Evolutionary conservation across 1,284 basidiomycete species (phyloP).

Genomic region (Moesziomyces sp.): DNA sequence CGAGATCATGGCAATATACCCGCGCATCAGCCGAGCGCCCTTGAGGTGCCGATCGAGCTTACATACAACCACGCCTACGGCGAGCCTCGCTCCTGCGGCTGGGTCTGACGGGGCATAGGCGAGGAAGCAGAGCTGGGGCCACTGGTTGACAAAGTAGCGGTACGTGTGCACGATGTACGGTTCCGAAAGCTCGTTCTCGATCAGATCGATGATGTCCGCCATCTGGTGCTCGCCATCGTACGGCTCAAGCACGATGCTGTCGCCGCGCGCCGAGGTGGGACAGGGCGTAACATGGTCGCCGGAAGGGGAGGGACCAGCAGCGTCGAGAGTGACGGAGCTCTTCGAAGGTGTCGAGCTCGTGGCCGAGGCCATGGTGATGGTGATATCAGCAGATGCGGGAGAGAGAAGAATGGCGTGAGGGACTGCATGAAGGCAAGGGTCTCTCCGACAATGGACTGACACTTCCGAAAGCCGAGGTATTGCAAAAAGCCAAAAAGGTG

Average conservation of each 20-base stretch:
- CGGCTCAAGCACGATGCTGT: slow-evolving; percentile 75
- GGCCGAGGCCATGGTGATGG: neutral
- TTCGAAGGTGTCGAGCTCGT: neutral
- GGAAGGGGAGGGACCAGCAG: neutral
- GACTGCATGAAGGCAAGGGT: neutral
- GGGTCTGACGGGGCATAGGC: slow-evolving; percentile 63
- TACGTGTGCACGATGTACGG: slow-evolving; percentile 95
- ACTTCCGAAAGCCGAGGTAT: neutral
- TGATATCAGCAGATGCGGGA: neutral
- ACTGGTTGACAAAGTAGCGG: slow-evolving; percentile 77
- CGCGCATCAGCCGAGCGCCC: slow-evolving; percentile 76
- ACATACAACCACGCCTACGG: slow-evolving; percentile 85
- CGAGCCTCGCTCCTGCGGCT: neutral
- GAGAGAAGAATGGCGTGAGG: no score
- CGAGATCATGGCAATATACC: slow-evolving; percentile 95
- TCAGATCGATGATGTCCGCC: slow-evolving; percentile 56
- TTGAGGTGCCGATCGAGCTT: slow-evolving; percentile 86
- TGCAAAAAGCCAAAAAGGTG: no score
- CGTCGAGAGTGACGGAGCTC: neutral
- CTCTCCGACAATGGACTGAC: neutral
- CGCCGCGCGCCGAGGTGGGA: no score
- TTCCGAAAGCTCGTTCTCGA: slow-evolving; percentile 75
- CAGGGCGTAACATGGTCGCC: no score
- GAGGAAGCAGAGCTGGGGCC: slow-evolving; percentile 93
- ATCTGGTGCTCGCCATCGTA: slow-evolving; percentile 76